Evolutionary conservation across 257 asterid genomes (phyloP).

Genomic region (Thymus mandschuricus): DNA sequence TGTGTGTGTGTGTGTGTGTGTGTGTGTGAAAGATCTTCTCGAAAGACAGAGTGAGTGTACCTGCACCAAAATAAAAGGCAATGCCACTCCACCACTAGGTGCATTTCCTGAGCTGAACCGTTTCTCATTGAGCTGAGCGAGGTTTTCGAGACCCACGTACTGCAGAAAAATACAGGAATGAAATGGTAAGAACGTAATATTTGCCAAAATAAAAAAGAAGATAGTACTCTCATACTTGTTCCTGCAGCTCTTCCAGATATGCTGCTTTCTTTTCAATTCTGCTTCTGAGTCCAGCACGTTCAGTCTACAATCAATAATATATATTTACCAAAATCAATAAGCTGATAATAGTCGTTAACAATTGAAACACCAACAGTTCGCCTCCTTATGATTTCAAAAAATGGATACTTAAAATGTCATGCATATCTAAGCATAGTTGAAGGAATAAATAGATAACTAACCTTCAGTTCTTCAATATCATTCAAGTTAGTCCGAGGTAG

Average conservation of each 20-base stretch:
- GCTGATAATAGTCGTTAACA: slow-evolving; percentile 23
- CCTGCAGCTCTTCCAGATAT: slow-evolving; percentile 80
- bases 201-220: slow-evolving; percentile 18
- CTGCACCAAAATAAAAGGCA: slow-evolving; percentile 96
- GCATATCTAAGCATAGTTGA: background rate
- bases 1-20: background rate
- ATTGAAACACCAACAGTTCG: background rate
- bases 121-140: slow-evolving; percentile 69
- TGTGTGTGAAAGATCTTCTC: background rate
- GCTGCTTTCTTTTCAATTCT: slow-evolving; percentile 79
- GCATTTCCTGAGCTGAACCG: slow-evolving; percentile 77
- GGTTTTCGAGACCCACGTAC: slow-evolving; percentile 80
- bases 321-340: background rate
- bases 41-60: slow-evolving; percentile 43
- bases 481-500: slow-evolving; percentile 70
- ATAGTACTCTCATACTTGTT: slow-evolving; percentile 54
- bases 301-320: slow-evolving; percentile 50
- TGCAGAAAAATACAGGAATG: slow-evolving; percentile 37
- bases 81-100: slow-evolving; percentile 87
- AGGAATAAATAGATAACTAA: slow-evolving; percentile 20
- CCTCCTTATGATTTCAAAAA: slow-evolving; percentile 14
- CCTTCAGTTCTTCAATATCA: slow-evolving; percentile 84
- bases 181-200: slow-evolving; percentile 15
- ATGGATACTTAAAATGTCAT: slow-evolving; percentile 4
- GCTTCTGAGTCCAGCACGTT: slow-evolving; percentile 64